phyloP scores from a whole-genome alignment of 179 eudicot species.

The Corrigiola litoralis region DNA sequence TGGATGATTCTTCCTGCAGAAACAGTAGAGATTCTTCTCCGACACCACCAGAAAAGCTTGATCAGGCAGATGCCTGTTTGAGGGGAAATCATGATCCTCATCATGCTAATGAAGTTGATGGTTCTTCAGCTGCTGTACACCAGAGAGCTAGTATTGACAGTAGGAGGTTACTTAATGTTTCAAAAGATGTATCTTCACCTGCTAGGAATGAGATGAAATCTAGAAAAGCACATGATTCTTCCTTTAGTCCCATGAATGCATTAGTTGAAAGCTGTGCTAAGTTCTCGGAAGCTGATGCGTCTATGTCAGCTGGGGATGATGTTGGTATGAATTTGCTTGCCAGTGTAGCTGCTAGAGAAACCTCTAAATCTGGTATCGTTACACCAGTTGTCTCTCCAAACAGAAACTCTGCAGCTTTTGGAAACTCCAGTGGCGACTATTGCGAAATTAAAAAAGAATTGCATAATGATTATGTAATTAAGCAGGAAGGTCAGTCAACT shows the following conservation, averaged over 20 bases:
- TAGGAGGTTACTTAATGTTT: constrained; percentile 13
- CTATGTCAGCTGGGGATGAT: constrained; percentile 35
- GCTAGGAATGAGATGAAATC: constrained; percentile 22
- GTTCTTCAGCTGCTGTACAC: constrained; percentile 18
- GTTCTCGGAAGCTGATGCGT: constrained; percentile 30
- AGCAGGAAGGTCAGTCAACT: constrained; percentile 3
- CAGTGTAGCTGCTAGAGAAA: constrained; percentile 49
- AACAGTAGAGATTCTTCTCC: constrained; percentile 42
- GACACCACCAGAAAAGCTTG: constrained; percentile 25
- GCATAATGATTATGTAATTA: constrained; percentile 1
- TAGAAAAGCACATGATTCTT: constrained; percentile 26
- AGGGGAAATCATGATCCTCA: constrained; percentile 18
- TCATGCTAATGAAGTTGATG: constrained; percentile 15
- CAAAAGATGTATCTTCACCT: constrained; percentile 11
- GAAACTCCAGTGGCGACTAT: constrained; percentile 1
- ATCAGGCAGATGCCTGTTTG: constrained; percentile 18
- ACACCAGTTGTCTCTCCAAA: constrained; percentile 33
- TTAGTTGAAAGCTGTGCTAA: constrained; percentile 41
- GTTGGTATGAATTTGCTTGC: constrained; percentile 50
- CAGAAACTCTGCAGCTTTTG: constrained; percentile 15
- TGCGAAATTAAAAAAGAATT: constrained; percentile 11
- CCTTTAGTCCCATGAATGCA: constrained; percentile 40
- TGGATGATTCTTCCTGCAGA: constrained; percentile 39
- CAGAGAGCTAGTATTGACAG: constrained; percentile 1
- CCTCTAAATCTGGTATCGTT: constrained; percentile 18